Conservation (phyloP, 2,329 filamentous ascomycete genomes). For the Pseudogymnoascus sp. region DNA sequence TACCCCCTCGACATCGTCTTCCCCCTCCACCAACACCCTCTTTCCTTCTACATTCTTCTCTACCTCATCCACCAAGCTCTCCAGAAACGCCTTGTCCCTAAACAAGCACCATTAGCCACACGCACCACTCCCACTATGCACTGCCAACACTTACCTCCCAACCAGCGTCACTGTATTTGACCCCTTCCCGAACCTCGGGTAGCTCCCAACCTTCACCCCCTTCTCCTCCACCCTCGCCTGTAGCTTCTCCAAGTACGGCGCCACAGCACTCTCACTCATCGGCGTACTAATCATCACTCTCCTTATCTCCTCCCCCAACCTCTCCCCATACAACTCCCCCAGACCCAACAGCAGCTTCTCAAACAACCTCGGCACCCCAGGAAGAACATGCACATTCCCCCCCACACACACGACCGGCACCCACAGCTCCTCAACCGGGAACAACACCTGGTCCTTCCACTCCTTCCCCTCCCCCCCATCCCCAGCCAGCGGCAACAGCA, state of each 20-base stretch:
- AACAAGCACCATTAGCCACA: slow-evolving; percentile 9
- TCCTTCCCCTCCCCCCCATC: slow-evolving; percentile 41
- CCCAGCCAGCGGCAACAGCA: slow-evolving; percentile 69
- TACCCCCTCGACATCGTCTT: slow-evolving; percentile 45
- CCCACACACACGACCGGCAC: slow-evolving; percentile 86
- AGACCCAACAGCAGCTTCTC: slow-evolving; percentile 70
- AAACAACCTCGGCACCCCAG: slow-evolving; percentile 80
- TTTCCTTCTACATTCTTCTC: slow-evolving; percentile 67
- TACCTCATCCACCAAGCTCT: slow-evolving; percentile 71
- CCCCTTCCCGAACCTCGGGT: slow-evolving; percentile 84
- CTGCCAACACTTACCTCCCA: slow-evolving; percentile 40
- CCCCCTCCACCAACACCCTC: slow-evolving; percentile 63
- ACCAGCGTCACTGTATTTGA: slow-evolving; percentile 88
- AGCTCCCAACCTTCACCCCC: slow-evolving; percentile 90
- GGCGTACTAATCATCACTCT: slow-evolving; percentile 83
- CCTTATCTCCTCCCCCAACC: slow-evolving; percentile 66
- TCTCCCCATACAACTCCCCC: slow-evolving; percentile 62
- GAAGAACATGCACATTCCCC: slow-evolving; percentile 86
- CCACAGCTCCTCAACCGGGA: slow-evolving; percentile 77
- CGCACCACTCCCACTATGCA: neutral
- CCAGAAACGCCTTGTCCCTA: slow-evolving; percentile 67
- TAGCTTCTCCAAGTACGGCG: slow-evolving; percentile 73
- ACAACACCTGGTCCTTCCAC: slow-evolving; percentile 66
- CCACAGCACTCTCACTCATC: slow-evolving; percentile 76
- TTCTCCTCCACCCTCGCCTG: slow-evolving; percentile 64